Evolutionary conservation across 768 basidiomycete species (phyloP).

Genomic region (Lepiota brunneoincarnata): DNA sequence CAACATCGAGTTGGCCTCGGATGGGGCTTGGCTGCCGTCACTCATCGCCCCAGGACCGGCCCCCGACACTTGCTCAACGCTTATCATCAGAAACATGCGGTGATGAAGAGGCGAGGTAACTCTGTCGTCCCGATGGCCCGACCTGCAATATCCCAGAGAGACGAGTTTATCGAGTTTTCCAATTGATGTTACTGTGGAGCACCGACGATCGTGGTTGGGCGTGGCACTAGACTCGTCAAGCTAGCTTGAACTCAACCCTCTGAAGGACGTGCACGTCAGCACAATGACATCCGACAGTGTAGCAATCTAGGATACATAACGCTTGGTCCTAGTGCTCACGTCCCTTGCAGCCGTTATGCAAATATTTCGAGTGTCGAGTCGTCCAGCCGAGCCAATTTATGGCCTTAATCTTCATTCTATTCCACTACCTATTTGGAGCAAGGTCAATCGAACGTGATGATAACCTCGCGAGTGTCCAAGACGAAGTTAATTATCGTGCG

Average conservation of each 20-base stretch:
- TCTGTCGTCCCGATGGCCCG: not conserved
- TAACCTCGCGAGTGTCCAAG: constrained; percentile 3
- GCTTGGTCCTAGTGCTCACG: not conserved
- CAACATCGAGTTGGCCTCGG: not conserved
- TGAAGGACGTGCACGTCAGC: not conserved
- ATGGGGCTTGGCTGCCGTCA: not conserved
- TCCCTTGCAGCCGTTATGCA: not conserved
- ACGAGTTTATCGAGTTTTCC: constrained; percentile 5
- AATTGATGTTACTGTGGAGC: not conserved
- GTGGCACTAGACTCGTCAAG: constrained; percentile 1
- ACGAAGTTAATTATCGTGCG: constrained; percentile 6
- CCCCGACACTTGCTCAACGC: constrained; percentile 2
- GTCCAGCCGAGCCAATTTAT: not conserved
- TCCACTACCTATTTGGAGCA: constrained; percentile 2
- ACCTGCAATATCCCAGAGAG: not conserved
- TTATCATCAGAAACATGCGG: constrained; percentile 1
- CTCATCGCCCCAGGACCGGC: not conserved
- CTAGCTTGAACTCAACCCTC: not conserved
- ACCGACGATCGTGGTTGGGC: not conserved
- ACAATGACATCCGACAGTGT: too few relatives aligned
- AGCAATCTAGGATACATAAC: not conserved
- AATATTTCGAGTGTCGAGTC: not conserved
- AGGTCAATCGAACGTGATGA: constrained; percentile 8
- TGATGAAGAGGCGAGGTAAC: not conserved
- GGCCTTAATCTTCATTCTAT: constrained; percentile 7